Evolutionary conservation across 352 stramenopile genomes (phyloP), one percentile per base, ranked within the genome.

Genomic region (Globisporangium ultimum): DNA sequence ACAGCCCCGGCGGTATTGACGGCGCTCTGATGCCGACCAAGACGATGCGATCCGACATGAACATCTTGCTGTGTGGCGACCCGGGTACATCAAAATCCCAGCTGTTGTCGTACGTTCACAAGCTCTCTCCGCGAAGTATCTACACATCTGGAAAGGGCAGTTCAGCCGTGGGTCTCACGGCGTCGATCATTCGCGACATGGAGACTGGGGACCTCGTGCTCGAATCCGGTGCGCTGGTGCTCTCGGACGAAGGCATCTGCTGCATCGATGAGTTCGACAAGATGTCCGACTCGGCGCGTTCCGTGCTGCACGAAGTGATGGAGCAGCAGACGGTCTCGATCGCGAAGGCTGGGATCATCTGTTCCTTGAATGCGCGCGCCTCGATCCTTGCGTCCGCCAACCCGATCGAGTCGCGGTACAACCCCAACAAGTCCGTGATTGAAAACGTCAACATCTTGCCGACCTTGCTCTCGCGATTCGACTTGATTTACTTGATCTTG

Each of bases 211-310:
- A 99, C 62, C 76, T 99, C 8, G 96, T 99, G 51, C 84, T 99
- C 54, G 98, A 99, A 71, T 97, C 88, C 21, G 92, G 92, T 17
- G 97, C 97, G 15, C 69, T 99, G 28, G 97, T 99, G 53, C 76
- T 99, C 21, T 98, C 87, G 15, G 97, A 99, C 64, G 84, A 97
- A 55, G 97, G 97, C 14, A 97, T 99, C 65, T 99, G 97, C 74
- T 99, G 97, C 71, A 99, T 99, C 51, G 96, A 99, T 74, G 97
- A 99, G 75, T 99, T 99, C 69, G 97, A 99, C 68, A 99, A 99
- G 75, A 99, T 99, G 97, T 97, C 82, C 38, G 97, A 99, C 59
- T 96, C 92, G 2, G 98, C 97, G 28, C 89, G 97, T 43, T 97
- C 95, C 2, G 97, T 99, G 52, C 82, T 99, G 10, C 97, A 99